Evolutionary conservation across 2,329 filamentous ascomycete species (phyloP).

Genomic region (Shiraia bambusicola): DNA sequence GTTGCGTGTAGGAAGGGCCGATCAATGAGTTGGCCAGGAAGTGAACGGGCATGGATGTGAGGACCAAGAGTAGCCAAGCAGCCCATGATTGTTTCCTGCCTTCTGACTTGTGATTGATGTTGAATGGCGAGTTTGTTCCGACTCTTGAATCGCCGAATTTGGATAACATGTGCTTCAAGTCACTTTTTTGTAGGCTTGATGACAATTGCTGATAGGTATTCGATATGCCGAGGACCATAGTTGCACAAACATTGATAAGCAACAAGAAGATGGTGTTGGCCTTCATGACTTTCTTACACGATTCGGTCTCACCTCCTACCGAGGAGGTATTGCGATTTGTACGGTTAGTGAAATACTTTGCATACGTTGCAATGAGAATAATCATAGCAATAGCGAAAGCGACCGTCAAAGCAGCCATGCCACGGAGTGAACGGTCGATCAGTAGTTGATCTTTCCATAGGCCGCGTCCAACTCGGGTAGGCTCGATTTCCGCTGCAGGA

Average conservation of each 20-base stretch:
- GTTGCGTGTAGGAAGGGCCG: conserved; percentile 22
- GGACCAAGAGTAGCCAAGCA: conserved; percentile 30
- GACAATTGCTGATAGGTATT: conserved; percentile 39
- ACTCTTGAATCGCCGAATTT: conserved; percentile 36
- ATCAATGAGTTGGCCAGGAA: conserved; percentile 36
- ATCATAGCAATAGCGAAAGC: conserved; percentile 20
- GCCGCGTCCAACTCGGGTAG: conserved; percentile 23
- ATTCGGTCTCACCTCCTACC: conserved; percentile 18
- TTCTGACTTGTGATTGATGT: conserved; percentile 30
- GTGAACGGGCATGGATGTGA: conserved; percentile 28
- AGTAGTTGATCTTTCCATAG: conserved; percentile 35
- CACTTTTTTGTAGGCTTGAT: conserved; percentile 27
- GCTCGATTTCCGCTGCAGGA: conserved; percentile 25
- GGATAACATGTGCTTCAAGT: conserved; percentile 26
- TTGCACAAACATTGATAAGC: conserved; percentile 33
- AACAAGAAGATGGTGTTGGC: conserved; percentile 27
- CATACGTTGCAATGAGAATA: conserved; percentile 19
- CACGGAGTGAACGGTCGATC: conserved; percentile 29
- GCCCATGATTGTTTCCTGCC: conserved; percentile 27
- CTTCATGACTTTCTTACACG: conserved; percentile 21
- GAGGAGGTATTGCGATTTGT: conserved; percentile 26
- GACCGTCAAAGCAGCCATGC: conserved; percentile 28
- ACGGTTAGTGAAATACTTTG: conserved; percentile 13
- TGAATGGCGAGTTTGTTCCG: conserved; percentile 38
- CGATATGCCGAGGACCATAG: conserved; percentile 36